Percentiles rank a stretch among this genome's conserved stretches.
Evolutionary conservation across 73 alveolate genomes (phyloP).

Genomic region (Diophrys sp.): DNA sequence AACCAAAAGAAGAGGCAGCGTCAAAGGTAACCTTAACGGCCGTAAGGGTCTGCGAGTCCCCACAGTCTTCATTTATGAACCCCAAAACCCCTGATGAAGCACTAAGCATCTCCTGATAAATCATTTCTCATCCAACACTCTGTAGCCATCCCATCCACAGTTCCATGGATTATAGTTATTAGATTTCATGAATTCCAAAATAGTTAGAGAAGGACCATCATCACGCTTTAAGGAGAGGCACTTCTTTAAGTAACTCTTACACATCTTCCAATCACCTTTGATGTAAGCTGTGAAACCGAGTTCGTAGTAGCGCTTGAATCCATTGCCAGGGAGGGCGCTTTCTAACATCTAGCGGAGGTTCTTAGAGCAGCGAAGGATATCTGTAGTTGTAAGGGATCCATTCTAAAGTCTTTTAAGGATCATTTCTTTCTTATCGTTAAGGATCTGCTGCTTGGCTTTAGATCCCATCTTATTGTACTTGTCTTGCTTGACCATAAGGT

Average conservation of each 20-base stretch:
- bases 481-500: conserved; percentile 42
- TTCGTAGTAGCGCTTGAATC: conserved; percentile 7
- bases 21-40: too few species aligned
- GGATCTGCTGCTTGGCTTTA: not conserved
- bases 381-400: not conserved
- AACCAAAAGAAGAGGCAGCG: too few species aligned
- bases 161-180: not conserved
- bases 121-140: conserved; percentile 4
- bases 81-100: not conserved
- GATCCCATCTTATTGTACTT: not conserved
- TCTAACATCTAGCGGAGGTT: conserved; percentile 12
- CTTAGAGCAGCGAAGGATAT: not conserved
- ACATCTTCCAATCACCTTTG: conserved; percentile 24
- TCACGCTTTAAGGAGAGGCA: not conserved
- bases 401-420: not conserved
- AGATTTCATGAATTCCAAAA: not conserved
- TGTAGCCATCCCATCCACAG: conserved; percentile 1
- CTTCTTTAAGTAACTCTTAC: conserved; percentile 3
- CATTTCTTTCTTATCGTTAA: not conserved
- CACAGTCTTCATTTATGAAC: not conserved
- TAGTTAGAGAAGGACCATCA: conserved; percentile 19
- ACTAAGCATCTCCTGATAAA: too few species aligned
- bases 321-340: not conserved
- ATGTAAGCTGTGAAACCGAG: conserved; percentile 8
- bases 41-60: not conserved